Percentiles rank a stretch among this genome's conserved stretches.
These are phyloP conservation scores for Balakata baccata DNA, from an alignment of 345 rosid genomes.

Conservation along the genomic window DNA sequence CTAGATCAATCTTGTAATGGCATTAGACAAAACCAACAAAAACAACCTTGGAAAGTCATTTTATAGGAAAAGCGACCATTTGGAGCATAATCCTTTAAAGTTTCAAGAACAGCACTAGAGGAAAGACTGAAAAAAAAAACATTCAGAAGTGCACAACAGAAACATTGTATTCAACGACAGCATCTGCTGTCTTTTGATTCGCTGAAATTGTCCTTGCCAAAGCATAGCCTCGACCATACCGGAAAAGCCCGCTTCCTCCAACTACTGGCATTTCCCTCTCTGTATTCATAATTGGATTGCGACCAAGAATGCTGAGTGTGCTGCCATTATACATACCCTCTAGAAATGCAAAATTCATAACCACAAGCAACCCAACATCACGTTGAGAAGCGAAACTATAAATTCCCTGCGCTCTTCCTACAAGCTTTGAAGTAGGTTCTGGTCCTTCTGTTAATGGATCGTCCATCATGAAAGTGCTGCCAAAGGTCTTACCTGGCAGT, in stretches of 20 bases:
- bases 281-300: background rate
- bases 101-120: too few species aligned
- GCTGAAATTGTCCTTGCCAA: conserved; percentile 11
- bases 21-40: too few species aligned
- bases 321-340: conserved; percentile 23
- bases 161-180: conserved; percentile 29
- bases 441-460: conserved; percentile 33
- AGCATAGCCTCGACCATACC: conserved; percentile 19
- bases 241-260: conserved; percentile 17
- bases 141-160: conserved; percentile 20
- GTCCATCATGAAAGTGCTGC: conserved; percentile 26
- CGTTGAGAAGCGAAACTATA: conserved; percentile 24
- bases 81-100: too few species aligned
- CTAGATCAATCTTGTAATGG: too few species aligned
- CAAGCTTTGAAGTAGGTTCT: conserved; percentile 33
- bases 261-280: conserved; percentile 22
- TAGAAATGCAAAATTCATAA: conserved; percentile 1
- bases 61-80: too few species aligned
- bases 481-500: conserved; percentile 14
- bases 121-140: background rate
- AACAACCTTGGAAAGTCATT: too few species aligned
- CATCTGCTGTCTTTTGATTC: conserved; percentile 7
- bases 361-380: conserved; percentile 12
- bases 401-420: conserved; percentile 38
- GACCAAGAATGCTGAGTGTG: conserved; percentile 16